A percentile compares a stretch with the other conserved stretches of the same genome.
These are phyloP conservation scores for Penicillium pancosmium DNA, from an alignment of 495 filamentous ascomycete genomes.

Conservation along the genomic window DNA sequence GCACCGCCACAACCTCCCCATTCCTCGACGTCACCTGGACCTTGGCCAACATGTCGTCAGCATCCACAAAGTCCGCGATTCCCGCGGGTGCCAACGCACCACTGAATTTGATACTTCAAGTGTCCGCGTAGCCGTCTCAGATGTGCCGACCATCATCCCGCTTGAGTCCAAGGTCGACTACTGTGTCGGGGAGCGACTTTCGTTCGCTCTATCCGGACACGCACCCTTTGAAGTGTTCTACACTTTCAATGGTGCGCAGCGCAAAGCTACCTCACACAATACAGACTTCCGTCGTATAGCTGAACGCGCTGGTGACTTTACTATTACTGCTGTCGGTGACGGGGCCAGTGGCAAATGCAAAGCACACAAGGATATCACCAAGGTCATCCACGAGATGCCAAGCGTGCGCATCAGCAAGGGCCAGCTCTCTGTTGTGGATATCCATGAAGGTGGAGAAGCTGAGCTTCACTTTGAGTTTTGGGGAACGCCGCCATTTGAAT, in stretches of 20 bases:
- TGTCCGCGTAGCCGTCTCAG: constrained; percentile 85
- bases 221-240: constrained; percentile 94
- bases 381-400: constrained; percentile 87
- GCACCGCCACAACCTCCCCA: constrained; percentile 73
- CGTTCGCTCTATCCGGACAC: constrained; percentile 84
- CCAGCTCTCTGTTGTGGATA: constrained; percentile 75
- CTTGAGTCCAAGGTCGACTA: constrained; percentile 87
- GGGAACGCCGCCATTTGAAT: constrained; percentile 95
- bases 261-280: constrained; percentile 74
- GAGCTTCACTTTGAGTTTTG: constrained; percentile 92
- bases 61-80: constrained; percentile 86
- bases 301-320: constrained; percentile 84
- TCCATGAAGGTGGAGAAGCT: constrained; percentile 92
- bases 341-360: constrained; percentile 75
- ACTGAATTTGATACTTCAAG: constrained; percentile 66
- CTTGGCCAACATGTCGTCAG: constrained; percentile 83
- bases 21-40: constrained; percentile 79
- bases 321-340: constrained; percentile 82
- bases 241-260: constrained; percentile 73
- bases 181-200: constrained; percentile 92
- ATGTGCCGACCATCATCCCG: constrained; percentile 85
- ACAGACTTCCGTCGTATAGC: constrained; percentile 90
- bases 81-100: constrained; percentile 76
- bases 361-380: constrained; percentile 72
- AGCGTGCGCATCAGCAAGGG: constrained; percentile 87